Conservation (phyloP, 2,329 filamentous ascomycete species). For the Pseudogymnoascus sp. region DNA sequence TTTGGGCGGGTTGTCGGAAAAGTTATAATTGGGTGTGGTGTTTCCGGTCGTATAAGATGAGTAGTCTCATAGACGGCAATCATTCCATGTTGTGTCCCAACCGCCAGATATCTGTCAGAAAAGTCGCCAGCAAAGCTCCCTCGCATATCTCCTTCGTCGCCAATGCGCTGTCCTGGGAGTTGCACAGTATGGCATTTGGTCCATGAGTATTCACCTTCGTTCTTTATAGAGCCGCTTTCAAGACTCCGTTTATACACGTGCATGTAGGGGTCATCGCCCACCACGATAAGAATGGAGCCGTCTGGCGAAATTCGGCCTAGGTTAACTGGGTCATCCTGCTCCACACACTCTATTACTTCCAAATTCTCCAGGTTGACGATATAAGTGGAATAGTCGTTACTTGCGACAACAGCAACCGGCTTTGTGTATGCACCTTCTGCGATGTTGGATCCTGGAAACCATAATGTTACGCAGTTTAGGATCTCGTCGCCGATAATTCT, state of each 20-base stretch:
- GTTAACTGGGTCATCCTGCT: conserved; percentile 81
- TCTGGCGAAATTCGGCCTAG: conserved; percentile 91
- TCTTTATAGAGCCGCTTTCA: conserved; percentile 17
- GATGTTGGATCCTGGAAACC: conserved; percentile 39
- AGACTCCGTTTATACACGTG: conserved; percentile 65
- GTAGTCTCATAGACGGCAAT: conserved; percentile 66
- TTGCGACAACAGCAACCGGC: conserved; percentile 67
- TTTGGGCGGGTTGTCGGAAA: conserved; percentile 72
- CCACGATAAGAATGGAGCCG: conserved; percentile 69
- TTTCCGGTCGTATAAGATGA: conserved; percentile 37
- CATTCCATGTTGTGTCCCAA: conserved; percentile 73
- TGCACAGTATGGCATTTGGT: conserved; percentile 43
- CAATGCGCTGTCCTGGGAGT: conserved; percentile 49
- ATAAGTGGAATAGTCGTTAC: conserved; percentile 86
- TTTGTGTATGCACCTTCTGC: conserved; percentile 38
- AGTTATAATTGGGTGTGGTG: conserved; percentile 61
- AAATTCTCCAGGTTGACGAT: conserved; percentile 70
- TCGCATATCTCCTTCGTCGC: conserved; percentile 48
- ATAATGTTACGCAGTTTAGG: conserved; percentile 61
- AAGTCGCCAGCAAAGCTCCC: conserved; percentile 76
- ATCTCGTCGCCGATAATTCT: conserved; percentile 51
- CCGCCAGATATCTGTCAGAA: conserved; percentile 63
- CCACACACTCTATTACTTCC: conserved; percentile 61
- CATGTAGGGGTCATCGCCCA: conserved; percentile 79
- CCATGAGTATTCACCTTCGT: conserved; percentile 40